phyloP scores from a whole-genome alignment of 306 rosid genomes.

The Argentina anserina region DNA sequence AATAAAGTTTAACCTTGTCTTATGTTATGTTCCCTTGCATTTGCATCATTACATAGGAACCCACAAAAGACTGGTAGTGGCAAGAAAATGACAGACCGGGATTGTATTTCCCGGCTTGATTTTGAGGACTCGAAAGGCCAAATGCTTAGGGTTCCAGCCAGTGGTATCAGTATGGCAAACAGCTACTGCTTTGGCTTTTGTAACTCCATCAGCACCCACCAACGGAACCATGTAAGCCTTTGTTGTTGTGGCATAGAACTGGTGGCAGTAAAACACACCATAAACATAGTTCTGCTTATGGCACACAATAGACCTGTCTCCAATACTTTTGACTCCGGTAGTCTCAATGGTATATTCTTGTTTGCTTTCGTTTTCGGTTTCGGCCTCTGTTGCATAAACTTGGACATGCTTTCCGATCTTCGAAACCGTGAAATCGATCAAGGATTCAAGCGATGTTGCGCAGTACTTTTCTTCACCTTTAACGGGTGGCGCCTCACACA shows the following conservation, averaged over 20 bases:
- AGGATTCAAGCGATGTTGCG: constrained; percentile 32
- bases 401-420: constrained; percentile 26
- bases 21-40: too few relatives aligned
- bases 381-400: constrained; percentile 17
- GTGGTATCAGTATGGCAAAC: constrained; percentile 35
- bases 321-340: constrained; percentile 12
- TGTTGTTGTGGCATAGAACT: neutral
- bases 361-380: constrained; percentile 3
- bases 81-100: constrained; percentile 35
- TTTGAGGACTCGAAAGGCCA: constrained; percentile 27
- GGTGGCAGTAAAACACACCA: constrained; percentile 42
- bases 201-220: constrained; percentile 24
- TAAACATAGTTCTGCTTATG: constrained; percentile 33
- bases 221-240: constrained; percentile 30
- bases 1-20: too few relatives aligned
- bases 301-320: constrained; percentile 31
- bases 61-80: constrained; percentile 29
- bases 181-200: constrained; percentile 27
- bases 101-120: constrained; percentile 37
- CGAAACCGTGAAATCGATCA: constrained; percentile 22
- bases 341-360: neutral
- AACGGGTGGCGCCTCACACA: constrained; percentile 22
- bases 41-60: constrained; percentile 11
- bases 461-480: constrained; percentile 28
- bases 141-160: constrained; percentile 1